Evolutionary conservation across 148 eudicot genomes (phyloP), one percentile per base, ranked within the genome.

Genomic region (Rhododendron griersonianum): DNA sequence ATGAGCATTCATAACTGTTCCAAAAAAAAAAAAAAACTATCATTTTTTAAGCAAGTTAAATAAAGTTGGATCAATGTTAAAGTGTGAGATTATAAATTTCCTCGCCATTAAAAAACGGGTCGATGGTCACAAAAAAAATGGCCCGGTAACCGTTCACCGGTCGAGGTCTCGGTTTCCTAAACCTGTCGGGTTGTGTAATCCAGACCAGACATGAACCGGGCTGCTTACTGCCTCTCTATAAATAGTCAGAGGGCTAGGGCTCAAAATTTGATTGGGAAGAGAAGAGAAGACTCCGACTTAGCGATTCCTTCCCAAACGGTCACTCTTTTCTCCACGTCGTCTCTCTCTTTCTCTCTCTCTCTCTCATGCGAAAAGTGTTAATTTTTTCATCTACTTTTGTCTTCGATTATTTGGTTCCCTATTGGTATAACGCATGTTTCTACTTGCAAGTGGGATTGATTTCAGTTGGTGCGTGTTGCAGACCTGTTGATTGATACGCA

Each of bases 401-500:
- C 48, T 75, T 6, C n/a, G n/a, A 19, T 75, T 7, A 35, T 6
- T 75, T 37, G 11, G 48, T 75, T 37, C 3, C n/a, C 21, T 76
- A 39, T 76, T 1, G 7, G 14, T 0, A 2, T 30, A 16, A 16
- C 5, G 0, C 14, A 47, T 47, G 11, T 79, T 25, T 25, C n/a
- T 48, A 11, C 0, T 9, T 80, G 7, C 33, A 3, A 28, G 41
- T 79, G 85, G 79, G 61, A 35, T 83, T 65, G 39, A 83, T 59
- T 65, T 83, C 28, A 6, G 37, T 83, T 61, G 23, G n/a, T 83
- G 10, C n/a, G 4, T n/a, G 51, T 41, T 86, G 76, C 63, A 82
- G 88, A 59, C 15, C 45, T 55, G 83, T 82, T 87, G 44, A 37
- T 25, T 85, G 45, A 28, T 19, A 18, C 30, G 50, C 59, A 91